Base-by-base conservation (phyloP, 2,329 filamentous ascomycete species). In the Oidium heveae region DNA sequence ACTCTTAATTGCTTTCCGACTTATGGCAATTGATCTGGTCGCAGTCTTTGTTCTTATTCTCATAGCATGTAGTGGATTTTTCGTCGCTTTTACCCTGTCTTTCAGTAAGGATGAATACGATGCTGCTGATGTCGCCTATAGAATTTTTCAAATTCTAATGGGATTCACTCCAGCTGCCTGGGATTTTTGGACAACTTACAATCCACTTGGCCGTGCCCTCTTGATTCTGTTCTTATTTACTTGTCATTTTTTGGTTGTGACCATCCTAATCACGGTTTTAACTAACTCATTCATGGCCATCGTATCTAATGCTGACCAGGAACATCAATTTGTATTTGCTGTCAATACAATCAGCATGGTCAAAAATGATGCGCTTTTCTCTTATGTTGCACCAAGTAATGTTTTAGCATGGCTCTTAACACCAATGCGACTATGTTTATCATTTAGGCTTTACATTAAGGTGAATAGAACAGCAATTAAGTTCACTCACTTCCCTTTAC, bases 281-380 rank as follows among this genome's bases (percentile, higher is more conserved):
- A 94, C 88, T 5, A 95, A 95, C 64, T 94, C 86, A 0, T 96
- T 95, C 70, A 94, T 93, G 83, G 80, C 83, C 1, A 89, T 95
- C 64, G 86, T 91, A 2, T 86, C 86, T 53, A 95, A 95, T 64
- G 87, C 88, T 8, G 86, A 86, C 55, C 84, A 95, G 65, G 89
- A 95, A 67, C 88, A 95, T 58, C 78, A 81, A 71, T 95, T 94
- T 64, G 69, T 95, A 2, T 95, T 96, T 63, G 89, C 89, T 0
- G 87, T 96, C 66, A 96, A 95, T 64, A 93, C 89, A 4, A 94
- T 95, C 52, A 93, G 86, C 4, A 93, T 94, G 85, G 89, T 95
- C 59, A 96, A 95, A 67, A 94, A 91, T n/a, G 89, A 96, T 65
- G 84, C 87, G 0, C 71, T 95, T 0, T 96, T 96, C 70, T 93